Evolutionary conservation across 176 grass and related monocot species (phyloP).

Genomic region (Aegilops umbellulata): DNA sequence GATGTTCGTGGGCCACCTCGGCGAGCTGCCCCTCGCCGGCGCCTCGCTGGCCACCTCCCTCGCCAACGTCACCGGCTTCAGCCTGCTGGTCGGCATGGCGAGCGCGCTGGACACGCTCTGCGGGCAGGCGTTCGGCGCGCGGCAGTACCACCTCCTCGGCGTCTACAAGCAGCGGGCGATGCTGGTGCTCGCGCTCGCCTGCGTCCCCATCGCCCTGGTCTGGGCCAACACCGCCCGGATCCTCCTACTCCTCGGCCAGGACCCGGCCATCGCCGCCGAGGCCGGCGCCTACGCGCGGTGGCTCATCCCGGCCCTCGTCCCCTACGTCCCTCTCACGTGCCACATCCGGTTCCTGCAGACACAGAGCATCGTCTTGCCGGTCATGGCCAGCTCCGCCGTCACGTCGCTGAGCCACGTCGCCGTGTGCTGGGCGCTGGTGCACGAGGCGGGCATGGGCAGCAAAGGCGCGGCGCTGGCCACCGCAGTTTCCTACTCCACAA

Average conservation of each 20-base stretch:
- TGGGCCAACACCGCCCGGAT: constrained; percentile 36
- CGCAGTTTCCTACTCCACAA: constrained; percentile 9
- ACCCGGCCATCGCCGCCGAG: constrained; percentile 43
- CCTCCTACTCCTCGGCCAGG: constrained; percentile 55
- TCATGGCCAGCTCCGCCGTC: constrained; percentile 11
- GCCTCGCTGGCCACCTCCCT: constrained; percentile 44
- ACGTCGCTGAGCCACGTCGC: not conserved
- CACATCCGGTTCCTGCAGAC: constrained; percentile 34
- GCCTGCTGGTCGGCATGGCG: constrained; percentile 42
- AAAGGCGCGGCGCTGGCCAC: constrained; percentile 30
- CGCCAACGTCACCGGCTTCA: constrained; percentile 49
- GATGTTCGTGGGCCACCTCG: constrained; percentile 53
- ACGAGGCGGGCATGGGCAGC: constrained; percentile 20
- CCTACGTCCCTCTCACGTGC: constrained; percentile 62
- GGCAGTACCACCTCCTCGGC: constrained; percentile 35
- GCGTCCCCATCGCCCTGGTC: constrained; percentile 31
- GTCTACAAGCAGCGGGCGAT: constrained; percentile 28
- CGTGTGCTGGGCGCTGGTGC: constrained; percentile 31
- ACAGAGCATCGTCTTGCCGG: constrained; percentile 27
- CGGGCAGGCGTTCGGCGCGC: constrained; percentile 61
- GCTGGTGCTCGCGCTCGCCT: constrained; percentile 20
- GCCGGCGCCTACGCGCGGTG: constrained; percentile 62
- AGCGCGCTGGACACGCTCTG: constrained; percentile 38
- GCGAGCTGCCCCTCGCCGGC: constrained; percentile 46
- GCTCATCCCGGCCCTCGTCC: constrained; percentile 58